These are phyloP conservation scores for Suillus cothurnatus DNA, from an alignment of 768 basidiomycete species.

Conservation along the genomic window DNA sequence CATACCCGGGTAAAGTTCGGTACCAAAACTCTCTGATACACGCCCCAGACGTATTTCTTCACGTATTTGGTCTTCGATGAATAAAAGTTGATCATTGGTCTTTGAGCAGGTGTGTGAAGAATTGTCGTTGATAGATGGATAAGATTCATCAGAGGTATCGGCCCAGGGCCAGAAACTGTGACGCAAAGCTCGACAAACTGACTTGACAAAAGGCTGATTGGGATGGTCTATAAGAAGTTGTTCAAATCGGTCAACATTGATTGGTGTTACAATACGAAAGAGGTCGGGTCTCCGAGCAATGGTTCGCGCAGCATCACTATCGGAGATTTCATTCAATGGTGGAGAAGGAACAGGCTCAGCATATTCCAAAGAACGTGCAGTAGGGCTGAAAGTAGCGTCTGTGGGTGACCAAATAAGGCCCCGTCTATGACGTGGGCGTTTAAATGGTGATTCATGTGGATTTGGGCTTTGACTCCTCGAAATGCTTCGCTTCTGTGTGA, in stretches of 20 bases:
- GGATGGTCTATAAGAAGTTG: constrained; percentile 25
- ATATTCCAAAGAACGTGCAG: not conserved
- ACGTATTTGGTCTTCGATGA: constrained; percentile 25
- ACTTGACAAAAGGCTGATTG: constrained; percentile 35
- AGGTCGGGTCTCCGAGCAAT: not conserved
- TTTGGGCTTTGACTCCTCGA: not conserved
- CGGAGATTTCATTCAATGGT: not conserved
- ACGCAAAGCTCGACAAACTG: constrained; percentile 24
- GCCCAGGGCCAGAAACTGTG: constrained; percentile 39
- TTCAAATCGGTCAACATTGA: constrained; percentile 28
- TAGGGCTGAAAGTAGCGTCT: not conserved
- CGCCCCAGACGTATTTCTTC: constrained; percentile 6
- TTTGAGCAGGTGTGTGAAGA: not conserved
- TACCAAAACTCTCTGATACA: constrained; percentile 28
- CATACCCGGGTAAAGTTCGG: constrained; percentile 41
- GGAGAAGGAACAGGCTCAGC: not conserved
- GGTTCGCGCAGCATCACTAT: not conserved
- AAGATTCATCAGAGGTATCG: not conserved
- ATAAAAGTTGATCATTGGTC: constrained; percentile 15
- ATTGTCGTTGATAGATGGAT: not conserved
- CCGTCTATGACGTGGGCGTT: not conserved
- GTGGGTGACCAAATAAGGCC: not conserved
- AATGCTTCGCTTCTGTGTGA: not conserved
- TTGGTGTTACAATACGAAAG: constrained; percentile 28
- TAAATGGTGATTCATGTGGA: not conserved